phyloP scores from a whole-genome alignment of 75 land plant genomes.

The Cupressus sempervirens region DNA sequence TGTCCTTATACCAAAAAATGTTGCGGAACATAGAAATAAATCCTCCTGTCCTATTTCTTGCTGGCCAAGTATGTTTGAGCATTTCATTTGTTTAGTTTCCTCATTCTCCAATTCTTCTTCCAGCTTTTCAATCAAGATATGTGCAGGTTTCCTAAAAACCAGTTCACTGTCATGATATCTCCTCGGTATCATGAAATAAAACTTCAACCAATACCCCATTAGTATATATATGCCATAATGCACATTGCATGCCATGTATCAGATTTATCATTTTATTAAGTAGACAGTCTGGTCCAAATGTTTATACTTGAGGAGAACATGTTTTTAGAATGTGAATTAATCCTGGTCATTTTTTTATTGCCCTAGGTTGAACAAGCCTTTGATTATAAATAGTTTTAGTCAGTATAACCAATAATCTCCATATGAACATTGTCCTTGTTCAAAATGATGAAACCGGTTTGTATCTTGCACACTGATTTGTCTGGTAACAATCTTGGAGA shows the following conservation, averaged over 20 bases:
- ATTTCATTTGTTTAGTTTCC: neutral
- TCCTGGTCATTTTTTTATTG: neutral
- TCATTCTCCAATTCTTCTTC: neutral
- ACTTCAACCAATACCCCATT: neutral
- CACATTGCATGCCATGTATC: neutral
- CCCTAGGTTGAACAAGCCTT: neutral
- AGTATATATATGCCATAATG: neutral
- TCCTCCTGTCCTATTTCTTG: neutral
- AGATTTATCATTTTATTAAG: neutral
- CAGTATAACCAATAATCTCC: slow-evolving; percentile 14
- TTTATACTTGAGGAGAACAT: neutral
- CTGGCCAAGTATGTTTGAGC: neutral
- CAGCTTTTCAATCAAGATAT: neutral
- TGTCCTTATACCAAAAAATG: no score
- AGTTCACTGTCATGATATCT: neutral
- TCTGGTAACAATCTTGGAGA: slow-evolving; percentile 12
- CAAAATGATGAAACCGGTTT: slow-evolving; percentile 14
- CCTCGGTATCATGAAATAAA: neutral
- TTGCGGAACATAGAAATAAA: no score
- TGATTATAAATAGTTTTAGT: neutral
- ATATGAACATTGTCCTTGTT: slow-evolving; percentile 12
- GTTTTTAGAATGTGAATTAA: neutral
- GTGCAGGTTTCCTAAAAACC: no score
- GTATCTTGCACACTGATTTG: slow-evolving; percentile 11
- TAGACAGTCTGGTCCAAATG: neutral